Evolutionary conservation across 257 asterid genomes (phyloP).

Genomic region (Forsythia suspensa): DNA sequence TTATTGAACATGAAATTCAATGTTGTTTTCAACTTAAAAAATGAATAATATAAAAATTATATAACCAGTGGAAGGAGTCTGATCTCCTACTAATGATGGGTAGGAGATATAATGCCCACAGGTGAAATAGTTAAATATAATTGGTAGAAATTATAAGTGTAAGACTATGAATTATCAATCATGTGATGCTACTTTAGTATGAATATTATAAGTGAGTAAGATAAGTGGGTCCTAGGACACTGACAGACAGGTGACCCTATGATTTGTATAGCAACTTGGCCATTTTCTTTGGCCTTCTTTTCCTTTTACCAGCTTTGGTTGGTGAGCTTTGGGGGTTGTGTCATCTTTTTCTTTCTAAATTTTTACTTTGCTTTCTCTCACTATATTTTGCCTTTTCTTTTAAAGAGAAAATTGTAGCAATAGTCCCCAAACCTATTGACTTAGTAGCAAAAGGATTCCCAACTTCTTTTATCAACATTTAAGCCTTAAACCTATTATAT

Average conservation of each 20-base stretch:
- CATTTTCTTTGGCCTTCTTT: slow-evolving; percentile 15
- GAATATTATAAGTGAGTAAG: too few species aligned
- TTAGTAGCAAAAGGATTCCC: neutral
- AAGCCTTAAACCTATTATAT: too few species aligned
- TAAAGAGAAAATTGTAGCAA: neutral
- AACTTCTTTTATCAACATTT: neutral
- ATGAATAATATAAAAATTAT: neutral
- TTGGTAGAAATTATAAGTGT: too few species aligned
- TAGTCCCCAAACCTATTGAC: neutral
- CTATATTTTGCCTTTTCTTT: neutral
- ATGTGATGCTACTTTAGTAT: too few species aligned
- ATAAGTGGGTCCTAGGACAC: too few species aligned
- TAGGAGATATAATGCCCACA: too few species aligned
- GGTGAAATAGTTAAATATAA: too few species aligned
- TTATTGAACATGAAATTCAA: neutral
- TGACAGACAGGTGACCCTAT: slow-evolving; percentile 29
- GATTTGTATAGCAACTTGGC: slow-evolving; percentile 13
- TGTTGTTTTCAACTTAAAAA: neutral
- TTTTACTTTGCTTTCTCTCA: neutral
- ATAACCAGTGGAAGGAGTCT: neutral
- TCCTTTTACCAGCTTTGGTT: slow-evolving; percentile 18
- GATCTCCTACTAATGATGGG: too few species aligned
- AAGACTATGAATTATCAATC: too few species aligned
- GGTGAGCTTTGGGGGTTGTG: neutral
- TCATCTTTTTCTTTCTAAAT: neutral